phyloP scores from a whole-genome alignment of 495 filamentous ascomycete species.

The Acidiella bohemica region DNA sequence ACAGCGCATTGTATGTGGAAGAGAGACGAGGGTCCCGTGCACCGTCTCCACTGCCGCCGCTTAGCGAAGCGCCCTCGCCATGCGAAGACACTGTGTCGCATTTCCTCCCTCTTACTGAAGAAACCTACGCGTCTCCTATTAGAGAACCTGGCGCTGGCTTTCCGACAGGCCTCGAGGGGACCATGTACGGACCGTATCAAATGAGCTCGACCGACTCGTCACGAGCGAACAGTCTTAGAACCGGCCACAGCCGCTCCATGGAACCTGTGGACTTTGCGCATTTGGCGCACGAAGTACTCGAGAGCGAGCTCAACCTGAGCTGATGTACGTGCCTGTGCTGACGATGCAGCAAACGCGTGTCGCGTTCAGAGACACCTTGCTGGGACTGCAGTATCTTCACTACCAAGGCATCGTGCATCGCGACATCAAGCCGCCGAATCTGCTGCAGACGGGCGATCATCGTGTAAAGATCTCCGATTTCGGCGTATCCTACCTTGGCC shows the following conservation, averaged over 20 bases:
- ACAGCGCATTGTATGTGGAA: not conserved
- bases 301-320: constrained; percentile 65
- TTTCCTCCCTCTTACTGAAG: constrained; percentile 1
- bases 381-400: constrained; percentile 90
- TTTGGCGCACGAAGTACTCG: constrained; percentile 30
- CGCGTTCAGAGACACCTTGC: constrained; percentile 83
- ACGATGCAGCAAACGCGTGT: constrained; percentile 73
- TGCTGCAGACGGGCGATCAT: constrained; percentile 72
- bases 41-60: constrained; percentile 12
- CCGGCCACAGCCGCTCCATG: constrained; percentile 23
- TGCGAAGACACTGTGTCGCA: not conserved
- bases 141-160: too few relatives aligned
- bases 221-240: constrained; percentile 36
- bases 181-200: constrained; percentile 57
- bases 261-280: not conserved
- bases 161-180: constrained; percentile 51
- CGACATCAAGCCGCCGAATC: constrained; percentile 98
- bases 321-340: constrained; percentile 79
- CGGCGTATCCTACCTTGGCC: constrained; percentile 90
- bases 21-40: constrained; percentile 4
- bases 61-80: not conserved
- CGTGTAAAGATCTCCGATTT: constrained; percentile 99
- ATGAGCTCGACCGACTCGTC: constrained; percentile 3
- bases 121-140: too few relatives aligned
- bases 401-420: constrained; percentile 95